Evolutionary conservation across 495 filamentous ascomycete species (phyloP).

Genomic region (Symbiotaphrina buchneri): DNA sequence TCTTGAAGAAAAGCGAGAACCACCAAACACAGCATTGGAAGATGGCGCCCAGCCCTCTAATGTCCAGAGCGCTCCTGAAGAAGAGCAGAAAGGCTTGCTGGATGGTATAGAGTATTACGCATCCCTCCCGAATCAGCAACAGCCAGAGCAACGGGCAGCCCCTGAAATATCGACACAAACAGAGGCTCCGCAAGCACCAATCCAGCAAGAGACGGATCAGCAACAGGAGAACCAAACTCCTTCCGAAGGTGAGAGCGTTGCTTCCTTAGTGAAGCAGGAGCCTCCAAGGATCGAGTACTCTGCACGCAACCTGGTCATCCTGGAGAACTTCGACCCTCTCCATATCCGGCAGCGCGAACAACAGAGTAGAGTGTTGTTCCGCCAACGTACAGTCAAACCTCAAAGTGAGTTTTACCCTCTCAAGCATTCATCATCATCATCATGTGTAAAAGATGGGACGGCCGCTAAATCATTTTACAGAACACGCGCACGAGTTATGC

Average conservation of each 20-base stretch:
- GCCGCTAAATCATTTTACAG: conserved; percentile 14
- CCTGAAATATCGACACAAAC: no score
- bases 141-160: no score
- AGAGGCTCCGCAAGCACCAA: no score
- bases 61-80: conserved; percentile 5
- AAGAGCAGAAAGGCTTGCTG: conserved; percentile 9
- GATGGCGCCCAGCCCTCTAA: conserved; percentile 1
- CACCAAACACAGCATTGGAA: no score
- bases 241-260: no score
- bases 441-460: no score
- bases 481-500: conserved; percentile 34
- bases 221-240: no score
- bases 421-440: no score
- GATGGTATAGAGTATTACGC: conserved; percentile 14
- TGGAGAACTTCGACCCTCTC: conserved; percentile 6
- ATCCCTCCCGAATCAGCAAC: conserved; percentile 2
- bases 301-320: conserved; percentile 5
- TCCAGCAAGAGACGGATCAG: no score
- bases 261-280: not conserved
- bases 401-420: conserved; percentile 4
- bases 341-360: conserved; percentile 1
- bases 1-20: no score
- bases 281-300: conserved; percentile 3
- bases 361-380: conserved; percentile 5
- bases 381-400: conserved; percentile 1